These are phyloP conservation scores for Sanghuangporus weigelae DNA, from an alignment of 1,284 basidiomycete species.

Conservation along the genomic window DNA sequence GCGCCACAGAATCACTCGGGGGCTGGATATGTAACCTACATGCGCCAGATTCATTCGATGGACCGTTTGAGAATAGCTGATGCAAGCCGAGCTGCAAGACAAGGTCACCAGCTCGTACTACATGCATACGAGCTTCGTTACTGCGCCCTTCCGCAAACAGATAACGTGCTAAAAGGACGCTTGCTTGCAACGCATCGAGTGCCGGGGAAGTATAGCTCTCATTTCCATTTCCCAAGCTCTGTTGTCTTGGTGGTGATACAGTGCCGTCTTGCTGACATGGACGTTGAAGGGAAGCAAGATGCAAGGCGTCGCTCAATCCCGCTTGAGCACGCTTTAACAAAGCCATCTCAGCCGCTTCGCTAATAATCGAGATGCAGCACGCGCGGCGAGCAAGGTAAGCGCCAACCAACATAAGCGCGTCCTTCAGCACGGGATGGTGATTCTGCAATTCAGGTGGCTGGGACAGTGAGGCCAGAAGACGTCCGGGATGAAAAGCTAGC, in stretches of 20 bases:
- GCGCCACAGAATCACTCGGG: slow-evolving; percentile 43
- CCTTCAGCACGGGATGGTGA: background rate
- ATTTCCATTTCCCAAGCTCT: slow-evolving; percentile 31
- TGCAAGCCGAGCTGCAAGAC: slow-evolving; percentile 65
- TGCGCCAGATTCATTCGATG: background rate
- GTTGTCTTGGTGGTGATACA: slow-evolving; percentile 25
- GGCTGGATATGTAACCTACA: slow-evolving; percentile 37
- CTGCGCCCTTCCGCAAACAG: slow-evolving; percentile 68
- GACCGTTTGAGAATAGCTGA: slow-evolving; percentile 34
- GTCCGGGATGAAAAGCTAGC: slow-evolving; percentile 59
- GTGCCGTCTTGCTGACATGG: background rate
- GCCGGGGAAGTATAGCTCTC: slow-evolving; percentile 23
- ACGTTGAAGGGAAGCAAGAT: background rate
- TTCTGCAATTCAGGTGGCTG: slow-evolving; percentile 28
- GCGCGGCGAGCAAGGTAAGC: background rate
- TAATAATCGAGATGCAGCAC: background rate
- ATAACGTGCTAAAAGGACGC: slow-evolving; percentile 66
- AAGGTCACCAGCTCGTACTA: slow-evolving; percentile 59
- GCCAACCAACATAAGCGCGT: background rate
- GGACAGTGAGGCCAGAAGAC: slow-evolving; percentile 52
- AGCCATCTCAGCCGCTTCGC: background rate
- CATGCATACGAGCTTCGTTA: slow-evolving; percentile 68
- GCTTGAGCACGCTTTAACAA: background rate
- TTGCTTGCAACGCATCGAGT: slow-evolving; percentile 67
- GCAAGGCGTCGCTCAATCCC: slow-evolving; percentile 1